Conservation (phyloP, 148 eudicot species). For the Amaranthus cruentus region DNA sequence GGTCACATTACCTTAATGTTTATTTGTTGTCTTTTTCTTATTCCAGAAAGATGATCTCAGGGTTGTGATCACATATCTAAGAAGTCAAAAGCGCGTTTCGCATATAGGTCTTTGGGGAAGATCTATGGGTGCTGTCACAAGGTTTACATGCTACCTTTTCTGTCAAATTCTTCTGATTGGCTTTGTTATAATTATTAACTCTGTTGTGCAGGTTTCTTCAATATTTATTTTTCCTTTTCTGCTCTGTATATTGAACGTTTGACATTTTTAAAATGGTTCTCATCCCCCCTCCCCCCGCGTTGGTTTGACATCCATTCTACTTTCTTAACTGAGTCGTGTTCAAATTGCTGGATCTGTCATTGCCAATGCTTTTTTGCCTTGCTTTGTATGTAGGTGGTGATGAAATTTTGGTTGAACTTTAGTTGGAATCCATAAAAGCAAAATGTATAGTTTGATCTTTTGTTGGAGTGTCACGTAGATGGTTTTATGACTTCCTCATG, state of each 20-base stretch:
- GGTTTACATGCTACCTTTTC: constrained; percentile 37
- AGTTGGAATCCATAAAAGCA: background rate
- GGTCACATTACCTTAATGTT: constrained; percentile 10
- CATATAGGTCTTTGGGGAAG: constrained; percentile 90
- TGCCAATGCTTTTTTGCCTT: background rate
- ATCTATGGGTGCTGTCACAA: constrained; percentile 96
- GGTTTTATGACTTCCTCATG: background rate
- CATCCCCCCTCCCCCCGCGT: background rate
- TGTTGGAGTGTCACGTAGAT: background rate
- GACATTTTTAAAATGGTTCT: background rate
- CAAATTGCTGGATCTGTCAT: background rate
- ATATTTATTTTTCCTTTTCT: background rate
- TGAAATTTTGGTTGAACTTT: background rate
- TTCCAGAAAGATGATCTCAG: constrained; percentile 86
- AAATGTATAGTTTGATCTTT: background rate
- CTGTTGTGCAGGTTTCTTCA: background rate
- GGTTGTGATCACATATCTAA: constrained; percentile 67
- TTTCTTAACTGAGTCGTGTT: background rate
- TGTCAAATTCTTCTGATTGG: constrained; percentile 10
- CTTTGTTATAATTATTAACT: background rate
- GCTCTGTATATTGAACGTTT: background rate
- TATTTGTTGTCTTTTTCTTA: constrained; percentile 7
- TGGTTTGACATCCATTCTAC: background rate
- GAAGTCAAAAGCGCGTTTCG: constrained; percentile 51
- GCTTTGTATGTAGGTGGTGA: background rate